phyloP scores from a whole-genome alignment of 805 yeast genomes.

The Lachancea lanzarotensis region DNA sequence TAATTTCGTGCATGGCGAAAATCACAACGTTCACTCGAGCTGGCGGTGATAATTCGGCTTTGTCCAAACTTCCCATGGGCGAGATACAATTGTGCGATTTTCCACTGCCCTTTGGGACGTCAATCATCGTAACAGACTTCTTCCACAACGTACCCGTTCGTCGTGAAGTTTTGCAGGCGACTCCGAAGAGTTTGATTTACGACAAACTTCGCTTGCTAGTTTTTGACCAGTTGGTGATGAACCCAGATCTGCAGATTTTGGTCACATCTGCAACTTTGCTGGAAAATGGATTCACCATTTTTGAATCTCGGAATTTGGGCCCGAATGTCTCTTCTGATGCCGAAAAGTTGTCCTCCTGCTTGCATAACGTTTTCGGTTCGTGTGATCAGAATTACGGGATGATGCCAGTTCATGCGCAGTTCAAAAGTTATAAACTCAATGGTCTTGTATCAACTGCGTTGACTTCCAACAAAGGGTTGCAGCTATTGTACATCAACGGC shows the following conservation, averaged over 20 bases:
- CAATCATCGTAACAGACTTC: constrained; percentile 15
- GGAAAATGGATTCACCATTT: constrained; percentile 2
- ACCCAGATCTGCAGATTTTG: constrained; percentile 14
- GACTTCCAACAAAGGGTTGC: constrained; percentile 34
- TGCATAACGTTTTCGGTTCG: constrained; percentile 15
- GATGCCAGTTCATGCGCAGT: constrained; percentile 17
- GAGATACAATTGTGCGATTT: background rate
- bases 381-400: constrained; percentile 14
- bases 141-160: constrained; percentile 27
- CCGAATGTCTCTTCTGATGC: background rate
- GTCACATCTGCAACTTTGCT: constrained; percentile 8
- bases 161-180: constrained; percentile 11
- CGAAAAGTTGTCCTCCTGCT: constrained; percentile 3
- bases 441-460: constrained; percentile 39
- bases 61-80: constrained; percentile 21
- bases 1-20: constrained; percentile 44
- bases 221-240: constrained; percentile 17
- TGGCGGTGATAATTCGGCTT: constrained; percentile 18
- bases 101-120: constrained; percentile 16
- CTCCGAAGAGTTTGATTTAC: constrained; percentile 10
- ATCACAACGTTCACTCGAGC: constrained; percentile 45
- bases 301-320: constrained; percentile 7
- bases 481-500: constrained; percentile 42
- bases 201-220: constrained; percentile 15
- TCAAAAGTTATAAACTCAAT: constrained; percentile 22